Base-by-base conservation (phyloP, 108 stramenopile genomes). In the Cylindrotheca closterium region DNA sequence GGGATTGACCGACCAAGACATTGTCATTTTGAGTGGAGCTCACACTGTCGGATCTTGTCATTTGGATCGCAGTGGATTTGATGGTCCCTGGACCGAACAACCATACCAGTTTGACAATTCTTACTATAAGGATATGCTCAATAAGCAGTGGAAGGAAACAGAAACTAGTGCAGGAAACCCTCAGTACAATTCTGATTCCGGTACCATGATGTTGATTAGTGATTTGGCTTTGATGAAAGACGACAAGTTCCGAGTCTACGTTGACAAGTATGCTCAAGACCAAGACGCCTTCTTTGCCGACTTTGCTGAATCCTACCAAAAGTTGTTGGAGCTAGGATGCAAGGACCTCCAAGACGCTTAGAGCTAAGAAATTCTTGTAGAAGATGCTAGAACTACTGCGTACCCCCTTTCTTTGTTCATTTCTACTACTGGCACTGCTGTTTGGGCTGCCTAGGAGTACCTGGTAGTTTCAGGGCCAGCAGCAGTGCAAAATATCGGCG, bases 31-130 rank as follows among this genome's bases (percentile, higher is more conserved):
- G 45, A 70, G 75, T 49, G 96, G 96, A 22, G 97, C 96, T 1
- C 97, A 98, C 78, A 90, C 92, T 23, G 67, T 96, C 5, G 96
- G 95, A 10, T 80, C 92, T 2, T 96, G 94, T 74, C 96, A 96
- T 67, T 71, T 74, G 7, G 81, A 83, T 27, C 80, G 82, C 18
- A 73, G 72, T 7, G 92, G 95, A 45, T 94, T 85, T 60, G 85
- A 83, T 30, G 91, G 91, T 2, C 92, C 94, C 0, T 93, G 92
- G 92, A 91, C 90, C 0, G 79, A 79, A 27, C 78, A 80, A 23
- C 94, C 94, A 3, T 88, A 75, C 3, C 65, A 30, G 1, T 92
- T 93, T 68, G 86, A 80, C 74, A 93, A 93, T 58, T 60, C 74
- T 1, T 96, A 96, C 82, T 93, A 82, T 67, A 74, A 75, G 12